A percentile compares a stretch with the other conserved stretches of the same genome.
These are phyloP conservation scores for Boletales sp. DNA, from an alignment of 768 basidiomycete genomes.

Conservation along the genomic window DNA sequence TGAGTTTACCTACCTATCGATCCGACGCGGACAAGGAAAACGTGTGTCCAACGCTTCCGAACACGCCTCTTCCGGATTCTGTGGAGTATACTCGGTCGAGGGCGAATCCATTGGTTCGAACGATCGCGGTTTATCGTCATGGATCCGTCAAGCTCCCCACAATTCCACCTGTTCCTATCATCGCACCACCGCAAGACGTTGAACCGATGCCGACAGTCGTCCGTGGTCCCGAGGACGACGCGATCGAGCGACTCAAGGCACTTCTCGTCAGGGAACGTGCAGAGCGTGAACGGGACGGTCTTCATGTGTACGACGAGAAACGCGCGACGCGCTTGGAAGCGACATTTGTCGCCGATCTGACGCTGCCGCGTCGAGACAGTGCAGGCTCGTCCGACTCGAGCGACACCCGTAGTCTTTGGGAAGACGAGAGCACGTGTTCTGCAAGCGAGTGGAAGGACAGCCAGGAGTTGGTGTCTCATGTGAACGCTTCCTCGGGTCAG, in stretches of 20 bases:
- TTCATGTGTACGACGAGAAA: conserved; percentile 4
- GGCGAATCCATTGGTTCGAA: conserved; percentile 23
- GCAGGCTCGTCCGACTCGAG: conserved; percentile 11
- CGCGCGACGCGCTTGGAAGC: conserved; percentile 3
- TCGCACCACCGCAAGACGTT: conserved; percentile 46
- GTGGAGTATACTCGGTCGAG: conserved; percentile 18
- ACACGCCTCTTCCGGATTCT: conserved; percentile 24
- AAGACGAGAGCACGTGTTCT: conserved; percentile 12
- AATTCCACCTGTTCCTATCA: conserved; percentile 42
- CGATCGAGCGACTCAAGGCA: conserved; percentile 40
- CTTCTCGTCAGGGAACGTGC: conserved; percentile 41
- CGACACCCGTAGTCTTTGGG: conserved; percentile 11
- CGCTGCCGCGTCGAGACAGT: conserved; percentile 4
- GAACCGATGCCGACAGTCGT: conserved; percentile 19
- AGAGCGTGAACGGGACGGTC: conserved; percentile 36
- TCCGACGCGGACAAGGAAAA: conserved; percentile 1
- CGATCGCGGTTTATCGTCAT: conserved; percentile 6
- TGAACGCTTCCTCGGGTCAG: not conserved
- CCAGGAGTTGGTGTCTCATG: not conserved
- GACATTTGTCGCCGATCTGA: not conserved
- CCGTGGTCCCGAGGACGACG: conserved; percentile 36
- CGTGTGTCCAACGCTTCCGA: conserved; percentile 20
- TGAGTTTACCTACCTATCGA: conserved; percentile 1
- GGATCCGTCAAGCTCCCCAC: not conserved
- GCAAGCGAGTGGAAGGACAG: conserved; percentile 17